Conservation (phyloP, 768 basidiomycete genomes). For the Obba rivulosa region DNA sequence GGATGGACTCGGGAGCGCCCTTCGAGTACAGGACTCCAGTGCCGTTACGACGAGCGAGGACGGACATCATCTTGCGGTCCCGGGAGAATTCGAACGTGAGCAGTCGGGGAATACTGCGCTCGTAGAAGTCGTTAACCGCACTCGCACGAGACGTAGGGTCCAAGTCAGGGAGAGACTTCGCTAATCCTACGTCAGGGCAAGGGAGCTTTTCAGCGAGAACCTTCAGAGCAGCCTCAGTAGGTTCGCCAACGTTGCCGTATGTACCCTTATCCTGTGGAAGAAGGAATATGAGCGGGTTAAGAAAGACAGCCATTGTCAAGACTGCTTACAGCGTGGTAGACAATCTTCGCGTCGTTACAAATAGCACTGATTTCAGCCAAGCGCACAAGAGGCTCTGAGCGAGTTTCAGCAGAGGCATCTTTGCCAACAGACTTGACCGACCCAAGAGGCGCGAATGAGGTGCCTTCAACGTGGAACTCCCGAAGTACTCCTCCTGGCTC, state of each 20-base stretch:
- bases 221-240: constrained; percentile 94
- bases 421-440: constrained; percentile 64
- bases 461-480: constrained; percentile 84
- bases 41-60: constrained; percentile 69
- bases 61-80: constrained; percentile 99
- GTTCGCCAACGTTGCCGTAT: constrained; percentile 89
- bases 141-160: constrained; percentile 61
- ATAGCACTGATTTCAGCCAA: constrained; percentile 89
- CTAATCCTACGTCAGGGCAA: constrained; percentile 54
- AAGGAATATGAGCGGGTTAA: not conserved
- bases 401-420: constrained; percentile 48
- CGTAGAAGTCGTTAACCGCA: constrained; percentile 82
- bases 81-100: constrained; percentile 97
- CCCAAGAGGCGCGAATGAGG: constrained; percentile 87
- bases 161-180: constrained; percentile 52
- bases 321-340: constrained; percentile 65
- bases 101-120: constrained; percentile 67
- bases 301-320: not conserved
- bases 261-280: constrained; percentile 61
- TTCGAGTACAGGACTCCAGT: constrained; percentile 86
- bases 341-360: constrained; percentile 91
- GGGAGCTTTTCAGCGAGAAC: constrained; percentile 94
- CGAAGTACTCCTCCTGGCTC: constrained; percentile 46
- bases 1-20: constrained; percentile 92
- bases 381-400: constrained; percentile 69